These are phyloP conservation scores for Allium sativum DNA, from an alignment of 106 monocot genomes.

Conservation along the genomic window DNA sequence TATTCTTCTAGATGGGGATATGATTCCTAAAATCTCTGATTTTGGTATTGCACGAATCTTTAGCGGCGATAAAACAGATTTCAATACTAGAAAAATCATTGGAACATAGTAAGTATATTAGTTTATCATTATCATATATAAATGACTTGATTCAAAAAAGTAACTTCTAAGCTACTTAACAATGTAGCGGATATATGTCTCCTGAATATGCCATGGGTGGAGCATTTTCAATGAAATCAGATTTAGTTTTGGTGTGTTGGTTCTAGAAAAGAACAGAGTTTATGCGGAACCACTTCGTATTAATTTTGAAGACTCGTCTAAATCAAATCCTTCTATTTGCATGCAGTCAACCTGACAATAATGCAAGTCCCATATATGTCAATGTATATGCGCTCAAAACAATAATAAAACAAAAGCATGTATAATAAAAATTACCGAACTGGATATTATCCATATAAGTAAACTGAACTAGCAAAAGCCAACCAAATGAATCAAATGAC, in stretches of 20 bases:
- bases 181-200: slow-evolving; percentile 5
- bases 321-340: too few species aligned
- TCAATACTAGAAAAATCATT: slow-evolving; percentile 1
- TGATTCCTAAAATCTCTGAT: slow-evolving; percentile 4
- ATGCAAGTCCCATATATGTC: too few species aligned
- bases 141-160: too few species aligned
- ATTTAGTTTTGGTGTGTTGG: slow-evolving; percentile 9
- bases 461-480: too few species aligned
- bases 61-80: slow-evolving; percentile 3
- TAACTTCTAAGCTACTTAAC: too few species aligned
- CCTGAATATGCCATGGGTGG: slow-evolving; percentile 4
- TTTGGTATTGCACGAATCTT: slow-evolving; percentile 3
- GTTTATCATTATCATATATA: neutral
- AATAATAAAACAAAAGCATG: too few species aligned
- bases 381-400: too few species aligned
- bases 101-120: slow-evolving; percentile 6
- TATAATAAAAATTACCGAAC: too few species aligned
- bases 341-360: too few species aligned
- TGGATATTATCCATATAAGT: too few species aligned
- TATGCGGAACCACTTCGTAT: neutral
- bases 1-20: slow-evolving; percentile 1
- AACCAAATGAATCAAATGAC: too few species aligned
- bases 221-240: neutral
- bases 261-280: slow-evolving; percentile 4
- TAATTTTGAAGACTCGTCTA: too few species aligned